Conservation (phyloP, 805 yeast genomes). For the Trichomonascus vanleenenianus region DNA sequence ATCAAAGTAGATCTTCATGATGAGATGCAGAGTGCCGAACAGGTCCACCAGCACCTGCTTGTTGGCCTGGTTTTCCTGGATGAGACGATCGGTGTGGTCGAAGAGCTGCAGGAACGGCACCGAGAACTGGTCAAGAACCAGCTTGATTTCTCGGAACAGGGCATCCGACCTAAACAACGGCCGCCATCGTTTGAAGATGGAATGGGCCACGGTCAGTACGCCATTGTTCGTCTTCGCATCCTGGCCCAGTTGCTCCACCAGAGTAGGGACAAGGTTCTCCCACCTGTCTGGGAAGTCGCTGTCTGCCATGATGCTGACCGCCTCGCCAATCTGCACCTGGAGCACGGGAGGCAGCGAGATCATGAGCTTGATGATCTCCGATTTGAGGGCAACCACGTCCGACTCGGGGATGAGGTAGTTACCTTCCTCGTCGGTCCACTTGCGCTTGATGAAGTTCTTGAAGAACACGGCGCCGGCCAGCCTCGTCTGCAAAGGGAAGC, state of each 20-base stretch:
- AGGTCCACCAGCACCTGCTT: conserved; percentile 46
- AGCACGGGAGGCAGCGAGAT: conserved; percentile 61
- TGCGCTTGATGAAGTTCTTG: conserved; percentile 76
- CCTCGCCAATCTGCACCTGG: conserved; percentile 92
- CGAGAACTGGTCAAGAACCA: conserved; percentile 78
- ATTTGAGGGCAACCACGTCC: conserved; percentile 64
- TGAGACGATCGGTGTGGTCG: conserved; percentile 56
- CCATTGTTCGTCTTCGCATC: conserved; percentile 75
- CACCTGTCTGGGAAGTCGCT: conserved; percentile 91
- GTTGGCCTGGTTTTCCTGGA: conserved; percentile 39
- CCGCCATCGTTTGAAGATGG: conserved; percentile 95
- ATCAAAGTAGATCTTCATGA: conserved; percentile 81
- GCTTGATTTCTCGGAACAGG: conserved; percentile 74
- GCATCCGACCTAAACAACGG: conserved; percentile 89
- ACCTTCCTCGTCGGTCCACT: conserved; percentile 90
- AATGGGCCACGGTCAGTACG: conserved; percentile 85
- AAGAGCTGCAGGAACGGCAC: conserved; percentile 70
- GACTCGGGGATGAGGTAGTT: conserved; percentile 49
- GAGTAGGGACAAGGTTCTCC: conserved; percentile 53
- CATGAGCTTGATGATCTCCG: conserved; percentile 81
- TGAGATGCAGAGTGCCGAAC: conserved; percentile 61
- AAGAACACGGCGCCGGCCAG: conserved; percentile 87
- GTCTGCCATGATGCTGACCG: conserved; percentile 87
- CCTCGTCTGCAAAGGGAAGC: conserved; percentile 49
- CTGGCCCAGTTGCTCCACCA: conserved; percentile 60